Evolutionary conservation across 163 green algal species (phyloP).

Genomic region (Smithsoniella earleae): DNA sequence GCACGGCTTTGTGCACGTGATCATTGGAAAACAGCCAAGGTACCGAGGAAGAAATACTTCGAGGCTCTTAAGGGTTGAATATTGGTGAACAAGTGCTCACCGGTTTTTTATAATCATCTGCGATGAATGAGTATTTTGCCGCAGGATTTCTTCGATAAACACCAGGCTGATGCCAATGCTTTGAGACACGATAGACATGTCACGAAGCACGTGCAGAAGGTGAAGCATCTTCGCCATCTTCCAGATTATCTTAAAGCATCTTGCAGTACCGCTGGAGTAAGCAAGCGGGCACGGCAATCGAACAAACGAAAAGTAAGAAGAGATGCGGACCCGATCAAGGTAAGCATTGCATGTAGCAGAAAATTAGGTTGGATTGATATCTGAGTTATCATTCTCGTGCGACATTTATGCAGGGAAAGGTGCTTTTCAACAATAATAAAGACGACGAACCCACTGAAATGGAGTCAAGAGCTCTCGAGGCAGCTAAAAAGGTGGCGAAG

Average conservation of each 20-base stretch:
- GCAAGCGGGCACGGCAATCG: slow-evolving; percentile 14
- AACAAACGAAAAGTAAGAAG: not conserved
- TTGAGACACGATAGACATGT: slow-evolving; percentile 78
- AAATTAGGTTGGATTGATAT: not conserved
- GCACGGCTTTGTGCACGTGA: slow-evolving; percentile 30
- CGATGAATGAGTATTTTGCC: slow-evolving; percentile 28
- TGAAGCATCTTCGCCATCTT: slow-evolving; percentile 63
- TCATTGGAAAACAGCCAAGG: slow-evolving; percentile 27
- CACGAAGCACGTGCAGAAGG: slow-evolving; percentile 41
- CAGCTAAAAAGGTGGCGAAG: slow-evolving; percentile 41
- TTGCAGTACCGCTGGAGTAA: not conserved
- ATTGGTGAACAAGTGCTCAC: not conserved
- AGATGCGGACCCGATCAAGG: slow-evolving; percentile 27
- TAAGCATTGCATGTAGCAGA: not conserved
- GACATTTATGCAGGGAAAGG: not conserved
- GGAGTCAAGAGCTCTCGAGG: slow-evolving; percentile 44
- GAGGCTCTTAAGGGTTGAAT: not conserved
- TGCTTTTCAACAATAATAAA: slow-evolving; percentile 32
- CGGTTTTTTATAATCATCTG: not conserved
- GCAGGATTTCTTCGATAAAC: slow-evolving; percentile 70
- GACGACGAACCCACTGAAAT: slow-evolving; percentile 59
- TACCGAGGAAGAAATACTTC: too few relatives aligned
- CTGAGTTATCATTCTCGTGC: too few relatives aligned
- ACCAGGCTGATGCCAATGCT: slow-evolving; percentile 61
- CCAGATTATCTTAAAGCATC: slow-evolving; percentile 63